Evolutionary conservation across 257 asterid genomes (phyloP).

Genomic region (Solanum chmielewskii): DNA sequence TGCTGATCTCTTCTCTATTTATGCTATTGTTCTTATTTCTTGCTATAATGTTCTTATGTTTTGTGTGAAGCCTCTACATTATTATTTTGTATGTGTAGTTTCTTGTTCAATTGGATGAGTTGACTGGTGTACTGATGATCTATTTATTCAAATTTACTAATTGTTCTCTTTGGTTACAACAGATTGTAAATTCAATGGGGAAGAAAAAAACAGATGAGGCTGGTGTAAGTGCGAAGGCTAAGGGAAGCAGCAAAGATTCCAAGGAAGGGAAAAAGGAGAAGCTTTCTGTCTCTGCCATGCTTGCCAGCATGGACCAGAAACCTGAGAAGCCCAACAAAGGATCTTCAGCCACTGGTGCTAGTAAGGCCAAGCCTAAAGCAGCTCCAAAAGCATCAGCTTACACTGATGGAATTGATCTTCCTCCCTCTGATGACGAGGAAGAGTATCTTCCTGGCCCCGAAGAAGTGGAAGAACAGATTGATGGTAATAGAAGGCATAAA

Average conservation of each 20-base stretch:
- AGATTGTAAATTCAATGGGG: conserved; percentile 28
- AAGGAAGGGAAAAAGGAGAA: conserved; percentile 29
- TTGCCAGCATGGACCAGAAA: conserved; percentile 50
- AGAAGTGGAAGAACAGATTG: conserved; percentile 18
- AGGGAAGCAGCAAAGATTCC: conserved; percentile 36
- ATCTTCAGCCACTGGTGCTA: conserved; percentile 10
- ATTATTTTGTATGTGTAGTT: not conserved
- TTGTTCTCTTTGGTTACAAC: not conserved
- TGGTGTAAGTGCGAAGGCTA: conserved; percentile 31
- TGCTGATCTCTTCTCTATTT: not conserved
- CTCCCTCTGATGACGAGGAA: conserved; percentile 62
- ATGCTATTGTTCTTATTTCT: not conserved
- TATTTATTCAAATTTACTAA: not conserved
- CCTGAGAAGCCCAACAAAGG: conserved; percentile 58
- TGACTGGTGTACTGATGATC: not conserved
- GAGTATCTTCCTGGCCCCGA: conserved; percentile 12
- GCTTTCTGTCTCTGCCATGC: conserved; percentile 51
- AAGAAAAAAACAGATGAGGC: conserved; percentile 51
- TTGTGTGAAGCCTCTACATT: not conserved
- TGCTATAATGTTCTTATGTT: not conserved
- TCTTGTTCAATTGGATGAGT: not conserved
- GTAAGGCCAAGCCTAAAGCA: conserved; percentile 40
- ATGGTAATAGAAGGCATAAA: conserved; percentile 10
- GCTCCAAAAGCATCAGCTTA: conserved; percentile 33
- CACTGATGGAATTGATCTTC: conserved; percentile 45